A percentile compares a stretch with the other conserved stretches of the same genome.
phyloP scores from a whole-genome alignment of 169 alveolate genomes.

The Plasmodium fragile region DNA sequence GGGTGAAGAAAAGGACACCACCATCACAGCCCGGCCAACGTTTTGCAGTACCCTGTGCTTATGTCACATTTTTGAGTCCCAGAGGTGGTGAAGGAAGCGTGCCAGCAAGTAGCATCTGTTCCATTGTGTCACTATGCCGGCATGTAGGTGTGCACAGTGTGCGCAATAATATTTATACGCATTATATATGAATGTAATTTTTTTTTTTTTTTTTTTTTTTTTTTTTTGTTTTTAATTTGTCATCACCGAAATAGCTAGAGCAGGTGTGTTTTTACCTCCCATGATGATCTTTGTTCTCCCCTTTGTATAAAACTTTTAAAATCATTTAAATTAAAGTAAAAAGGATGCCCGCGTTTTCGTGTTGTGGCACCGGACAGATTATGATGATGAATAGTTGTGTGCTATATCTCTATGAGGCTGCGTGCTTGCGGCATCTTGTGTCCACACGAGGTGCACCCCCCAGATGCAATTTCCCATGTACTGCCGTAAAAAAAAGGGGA shows the following conservation, averaged over 20 bases:
- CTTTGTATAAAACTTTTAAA: conserved; percentile 1
- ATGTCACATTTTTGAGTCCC: background rate
- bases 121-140: background rate
- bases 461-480: background rate
- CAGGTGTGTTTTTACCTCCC: background rate
- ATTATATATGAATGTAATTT: background rate
- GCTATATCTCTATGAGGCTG: background rate
- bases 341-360: background rate
- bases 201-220: conserved; percentile 3
- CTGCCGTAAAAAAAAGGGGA: background rate
- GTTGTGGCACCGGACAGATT: background rate
- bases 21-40: background rate
- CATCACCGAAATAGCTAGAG: background rate
- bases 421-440: background rate
- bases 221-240: conserved; percentile 4
- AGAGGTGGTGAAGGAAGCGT: background rate
- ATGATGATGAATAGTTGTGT: background rate
- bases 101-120: background rate
- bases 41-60: background rate
- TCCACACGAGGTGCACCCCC: background rate
- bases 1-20: background rate
- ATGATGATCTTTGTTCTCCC: background rate
- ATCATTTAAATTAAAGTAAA: background rate
- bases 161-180: background rate
- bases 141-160: conserved; percentile 17